Evolutionary conservation across 176 grass and related monocot genomes (phyloP).

Genomic region (Poa annua): DNA sequence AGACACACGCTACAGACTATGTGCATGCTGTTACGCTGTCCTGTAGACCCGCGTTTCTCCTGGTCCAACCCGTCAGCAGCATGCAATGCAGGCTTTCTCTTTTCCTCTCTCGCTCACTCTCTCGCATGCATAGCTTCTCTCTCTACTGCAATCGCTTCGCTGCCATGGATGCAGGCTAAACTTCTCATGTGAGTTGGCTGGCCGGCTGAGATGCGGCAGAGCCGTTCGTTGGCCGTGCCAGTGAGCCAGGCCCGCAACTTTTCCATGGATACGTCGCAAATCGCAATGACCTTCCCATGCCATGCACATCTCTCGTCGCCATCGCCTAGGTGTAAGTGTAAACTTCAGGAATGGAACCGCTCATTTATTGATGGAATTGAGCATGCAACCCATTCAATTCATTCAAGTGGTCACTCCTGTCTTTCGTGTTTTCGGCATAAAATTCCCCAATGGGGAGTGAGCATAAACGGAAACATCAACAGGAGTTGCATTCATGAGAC

Average conservation of each 20-base stretch:
- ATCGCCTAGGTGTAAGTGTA: constrained; percentile 37
- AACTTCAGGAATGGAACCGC: constrained; percentile 30
- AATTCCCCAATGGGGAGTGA: constrained; percentile 47
- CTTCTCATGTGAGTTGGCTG: constrained; percentile 55
- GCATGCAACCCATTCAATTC: constrained; percentile 22
- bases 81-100: constrained; percentile 22
- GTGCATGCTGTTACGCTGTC: constrained; percentile 22
- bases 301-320: constrained; percentile 34
- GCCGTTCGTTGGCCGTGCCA: constrained; percentile 41
- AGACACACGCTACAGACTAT: constrained; percentile 38
- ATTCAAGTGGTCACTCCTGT: constrained; percentile 40
- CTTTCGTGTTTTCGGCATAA: constrained; percentile 47
- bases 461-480: constrained; percentile 29
- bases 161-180: constrained; percentile 48
- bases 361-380: constrained; percentile 49
- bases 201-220: constrained; percentile 44
- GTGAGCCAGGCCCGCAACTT: constrained; percentile 39
- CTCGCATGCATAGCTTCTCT: constrained; percentile 1
- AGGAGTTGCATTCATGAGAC: constrained; percentile 57
- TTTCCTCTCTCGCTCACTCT: neutral
- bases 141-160: constrained; percentile 37
- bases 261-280: constrained; percentile 44
- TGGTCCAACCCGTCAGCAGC: constrained; percentile 33
- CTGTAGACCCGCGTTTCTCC: constrained; percentile 28
- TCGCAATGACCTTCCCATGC: constrained; percentile 18